A percentile compares a stretch with the other conserved stretches of the same genome.
Conservation (phyloP, 495 filamentous ascomycete species). For the Cetradonia linearis region DNA sequence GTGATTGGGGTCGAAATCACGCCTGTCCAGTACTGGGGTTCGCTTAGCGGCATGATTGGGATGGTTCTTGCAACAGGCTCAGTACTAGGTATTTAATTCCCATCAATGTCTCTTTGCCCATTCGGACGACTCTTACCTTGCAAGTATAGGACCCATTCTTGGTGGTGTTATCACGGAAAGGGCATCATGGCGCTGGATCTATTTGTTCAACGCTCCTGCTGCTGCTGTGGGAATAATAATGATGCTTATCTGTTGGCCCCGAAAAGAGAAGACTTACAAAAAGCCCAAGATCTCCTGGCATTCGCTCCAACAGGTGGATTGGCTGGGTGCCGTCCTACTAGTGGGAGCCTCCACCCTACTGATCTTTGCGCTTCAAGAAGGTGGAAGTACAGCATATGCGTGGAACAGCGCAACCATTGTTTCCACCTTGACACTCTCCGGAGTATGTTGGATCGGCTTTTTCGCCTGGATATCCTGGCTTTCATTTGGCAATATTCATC, state of each 20-base stretch:
- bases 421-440: slow-evolving; percentile 35
- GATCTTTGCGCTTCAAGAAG: slow-evolving; percentile 50
- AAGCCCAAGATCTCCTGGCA: background rate
- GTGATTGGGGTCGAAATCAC: slow-evolving; percentile 40
- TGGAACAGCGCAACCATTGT: slow-evolving; percentile 36
- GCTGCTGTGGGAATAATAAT: slow-evolving; percentile 33
- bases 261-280: background rate
- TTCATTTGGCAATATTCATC: slow-evolving; percentile 13
- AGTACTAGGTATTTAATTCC: slow-evolving; percentile 8
- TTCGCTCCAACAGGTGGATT: slow-evolving; percentile 37
- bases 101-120: background rate
- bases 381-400: slow-evolving; percentile 35
- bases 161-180: slow-evolving; percentile 50
- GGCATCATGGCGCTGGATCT: slow-evolving; percentile 51
- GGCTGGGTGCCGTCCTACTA: slow-evolving; percentile 45
- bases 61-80: slow-evolving; percentile 6
- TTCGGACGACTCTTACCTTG: background rate
- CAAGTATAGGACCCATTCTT: slow-evolving; percentile 37
- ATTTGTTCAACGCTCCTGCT: slow-evolving; percentile 52
- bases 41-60: slow-evolving; percentile 10
- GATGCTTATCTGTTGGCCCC: slow-evolving; percentile 33
- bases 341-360: slow-evolving; percentile 46
- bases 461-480: slow-evolving; percentile 34
- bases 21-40: slow-evolving; percentile 11
- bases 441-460: slow-evolving; percentile 29